phyloP scores from a whole-genome alignment of 148 eudicot species.

The Rheum nobile region DNA sequence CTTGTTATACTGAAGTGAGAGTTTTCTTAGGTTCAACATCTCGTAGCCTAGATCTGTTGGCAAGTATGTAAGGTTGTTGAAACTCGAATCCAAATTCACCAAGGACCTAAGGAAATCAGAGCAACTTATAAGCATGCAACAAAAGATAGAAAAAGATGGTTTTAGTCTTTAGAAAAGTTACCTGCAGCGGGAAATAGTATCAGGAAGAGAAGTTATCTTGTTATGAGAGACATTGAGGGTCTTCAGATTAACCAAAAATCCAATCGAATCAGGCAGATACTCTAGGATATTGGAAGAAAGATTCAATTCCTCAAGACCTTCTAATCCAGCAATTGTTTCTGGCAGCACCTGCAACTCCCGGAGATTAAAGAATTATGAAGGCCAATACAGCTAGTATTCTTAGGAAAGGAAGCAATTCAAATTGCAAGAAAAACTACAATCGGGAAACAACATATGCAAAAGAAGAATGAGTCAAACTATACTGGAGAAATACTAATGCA shows the following conservation, averaged over 20 bases:
- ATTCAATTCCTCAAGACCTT: conserved; percentile 69
- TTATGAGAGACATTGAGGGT: conserved; percentile 71
- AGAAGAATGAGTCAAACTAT: background rate
- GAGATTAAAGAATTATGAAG: background rate
- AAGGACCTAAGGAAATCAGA: conserved; percentile 44
- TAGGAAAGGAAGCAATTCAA: background rate
- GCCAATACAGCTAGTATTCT: background rate
- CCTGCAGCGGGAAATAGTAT: conserved; percentile 80
- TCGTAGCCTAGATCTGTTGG: conserved; percentile 86
- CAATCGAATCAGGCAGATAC: conserved; percentile 75
- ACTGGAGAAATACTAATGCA: background rate
- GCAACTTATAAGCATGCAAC: background rate
- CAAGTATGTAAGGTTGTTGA: conserved; percentile 65
- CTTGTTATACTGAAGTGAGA: conserved; percentile 64
- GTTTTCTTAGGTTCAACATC: conserved; percentile 45
- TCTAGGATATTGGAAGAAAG: conserved; percentile 64
- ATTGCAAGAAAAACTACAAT: no score
- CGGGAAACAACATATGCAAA: background rate
- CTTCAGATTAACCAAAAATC: conserved; percentile 58
- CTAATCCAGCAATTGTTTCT: conserved; percentile 79
- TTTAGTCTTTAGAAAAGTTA: conserved; percentile 15
- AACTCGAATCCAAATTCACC: conserved; percentile 76
- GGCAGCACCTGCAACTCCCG: conserved; percentile 50
- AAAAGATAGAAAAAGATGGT: background rate
- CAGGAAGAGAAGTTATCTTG: conserved; percentile 77